Evolutionary conservation across 352 stramenopile species (phyloP).

Genomic region (Phytophthora boehmeriae): DNA sequence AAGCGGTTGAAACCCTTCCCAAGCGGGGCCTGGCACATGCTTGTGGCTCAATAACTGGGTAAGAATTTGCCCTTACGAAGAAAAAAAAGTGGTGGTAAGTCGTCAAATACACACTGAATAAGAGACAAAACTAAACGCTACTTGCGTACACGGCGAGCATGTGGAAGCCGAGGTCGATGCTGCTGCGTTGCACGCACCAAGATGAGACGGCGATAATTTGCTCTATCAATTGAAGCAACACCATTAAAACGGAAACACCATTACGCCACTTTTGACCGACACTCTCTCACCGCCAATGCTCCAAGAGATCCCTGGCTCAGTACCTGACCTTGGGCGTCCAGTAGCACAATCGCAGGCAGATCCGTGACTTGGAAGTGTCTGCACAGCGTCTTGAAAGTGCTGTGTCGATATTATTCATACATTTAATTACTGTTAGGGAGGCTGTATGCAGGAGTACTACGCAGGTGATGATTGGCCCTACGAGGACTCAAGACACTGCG

Average conservation of each 20-base stretch:
- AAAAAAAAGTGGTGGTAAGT: not conserved
- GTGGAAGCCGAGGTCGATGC: not conserved
- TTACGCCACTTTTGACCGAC: too few species aligned
- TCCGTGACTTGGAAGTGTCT: conserved; percentile 47
- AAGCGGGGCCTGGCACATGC: conserved; percentile 2
- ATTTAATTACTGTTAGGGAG: not conserved
- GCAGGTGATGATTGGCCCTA: conserved; percentile 6
- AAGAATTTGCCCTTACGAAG: conserved; percentile 25
- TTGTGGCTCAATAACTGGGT: conserved; percentile 21
- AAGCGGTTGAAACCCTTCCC: conserved; percentile 24
- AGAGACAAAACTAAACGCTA: not conserved
- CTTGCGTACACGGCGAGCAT: conserved; percentile 16
- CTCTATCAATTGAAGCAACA: not conserved
- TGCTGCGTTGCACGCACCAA: conserved; percentile 5
- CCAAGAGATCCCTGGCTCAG: conserved; percentile 16
- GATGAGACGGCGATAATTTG: conserved; percentile 1
- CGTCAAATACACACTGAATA: not conserved
- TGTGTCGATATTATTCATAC: conserved; percentile 7
- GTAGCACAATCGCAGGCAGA: conserved; percentile 39
- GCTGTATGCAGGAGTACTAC: too few species aligned
- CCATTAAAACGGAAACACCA: not conserved
- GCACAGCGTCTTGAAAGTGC: conserved; percentile 45
- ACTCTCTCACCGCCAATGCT: conserved; percentile 16
- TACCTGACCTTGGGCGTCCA: conserved; percentile 31
- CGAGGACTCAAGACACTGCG: conserved; percentile 31